phyloP scores from a whole-genome alignment of 2,329 filamentous ascomycete species.

The Blastomyces silverae region DNA sequence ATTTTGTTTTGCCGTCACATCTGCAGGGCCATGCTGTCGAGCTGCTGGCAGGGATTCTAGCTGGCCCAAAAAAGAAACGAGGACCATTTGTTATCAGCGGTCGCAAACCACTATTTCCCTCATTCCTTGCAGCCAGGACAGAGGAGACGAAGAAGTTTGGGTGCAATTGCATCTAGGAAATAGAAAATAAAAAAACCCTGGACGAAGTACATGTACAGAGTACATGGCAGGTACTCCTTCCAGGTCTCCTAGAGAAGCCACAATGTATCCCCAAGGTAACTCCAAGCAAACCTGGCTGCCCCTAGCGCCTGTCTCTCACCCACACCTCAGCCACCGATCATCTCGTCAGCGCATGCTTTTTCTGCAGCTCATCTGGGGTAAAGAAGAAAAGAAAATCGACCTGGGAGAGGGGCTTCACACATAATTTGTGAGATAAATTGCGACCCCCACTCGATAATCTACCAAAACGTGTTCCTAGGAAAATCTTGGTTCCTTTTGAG shows the following conservation, averaged over 20 bases:
- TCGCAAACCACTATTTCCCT: neutral
- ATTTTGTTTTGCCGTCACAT: neutral
- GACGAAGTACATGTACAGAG: neutral
- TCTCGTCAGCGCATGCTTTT: neutral
- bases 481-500: neutral
- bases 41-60: neutral
- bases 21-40: neutral
- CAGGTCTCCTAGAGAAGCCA: neutral
- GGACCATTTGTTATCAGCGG: neutral
- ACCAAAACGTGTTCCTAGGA: neutral
- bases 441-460: neutral
- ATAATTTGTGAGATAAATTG: neutral
- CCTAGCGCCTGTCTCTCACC: neutral
- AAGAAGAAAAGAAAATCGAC: neutral
- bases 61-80: neutral
- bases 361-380: neutral
- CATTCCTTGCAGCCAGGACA: neutral
- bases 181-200: too few species aligned
- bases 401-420: neutral
- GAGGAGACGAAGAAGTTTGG: neutral
- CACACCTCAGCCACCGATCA: constrained; percentile 1
- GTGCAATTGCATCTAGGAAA: neutral
- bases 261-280: neutral
- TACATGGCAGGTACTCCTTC: neutral
- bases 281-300: neutral